Evolutionary conservation across 805 yeast species (phyloP).

Genomic region (Ogataea allantospora): DNA sequence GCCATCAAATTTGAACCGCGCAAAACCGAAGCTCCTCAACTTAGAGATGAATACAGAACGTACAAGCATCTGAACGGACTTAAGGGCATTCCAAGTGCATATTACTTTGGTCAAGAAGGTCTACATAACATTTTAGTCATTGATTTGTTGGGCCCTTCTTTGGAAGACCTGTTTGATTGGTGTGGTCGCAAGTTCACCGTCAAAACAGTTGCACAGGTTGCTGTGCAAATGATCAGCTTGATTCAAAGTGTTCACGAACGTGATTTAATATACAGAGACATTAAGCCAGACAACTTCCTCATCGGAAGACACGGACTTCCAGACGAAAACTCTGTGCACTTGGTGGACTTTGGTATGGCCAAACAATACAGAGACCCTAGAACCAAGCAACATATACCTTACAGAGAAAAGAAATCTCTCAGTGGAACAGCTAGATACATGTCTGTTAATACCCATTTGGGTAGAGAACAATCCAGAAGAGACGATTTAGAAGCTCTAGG

Average conservation of each 20-base stretch:
- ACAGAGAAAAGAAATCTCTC: conserved; percentile 90
- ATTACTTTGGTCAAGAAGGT: conserved; percentile 98
- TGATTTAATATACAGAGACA: conserved; percentile 91
- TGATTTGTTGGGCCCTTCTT: conserved; percentile 90
- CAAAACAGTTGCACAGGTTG: conserved; percentile 89
- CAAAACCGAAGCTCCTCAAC: conserved; percentile 95
- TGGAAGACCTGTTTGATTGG: conserved; percentile 98
- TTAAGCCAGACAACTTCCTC: conserved; percentile 94
- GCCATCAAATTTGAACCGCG: conserved; percentile 98
- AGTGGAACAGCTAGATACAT: conserved; percentile 99
- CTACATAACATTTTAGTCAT: conserved; percentile 92
- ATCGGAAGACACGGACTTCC: conserved; percentile 86
- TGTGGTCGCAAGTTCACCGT: conserved; percentile 87
- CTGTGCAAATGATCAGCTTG: conserved; percentile 88
- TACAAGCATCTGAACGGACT: conserved; percentile 82
- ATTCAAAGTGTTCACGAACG: conserved; percentile 86
- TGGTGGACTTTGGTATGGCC: conserved; percentile 99
- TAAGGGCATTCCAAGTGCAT: conserved; percentile 91
- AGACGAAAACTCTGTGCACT: conserved; percentile 79
- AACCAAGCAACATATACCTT: conserved; percentile 93
- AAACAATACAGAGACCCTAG: conserved; percentile 96
- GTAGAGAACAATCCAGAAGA: conserved; percentile 94
- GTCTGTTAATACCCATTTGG: conserved; percentile 96
- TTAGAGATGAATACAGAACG: conserved; percentile 95
- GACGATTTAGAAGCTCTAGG: conserved; percentile 97